A percentile compares a stretch with the other conserved stretches of the same genome.
Conservation (phyloP, 768 basidiomycete species). For the Termitomyces titanicus region DNA sequence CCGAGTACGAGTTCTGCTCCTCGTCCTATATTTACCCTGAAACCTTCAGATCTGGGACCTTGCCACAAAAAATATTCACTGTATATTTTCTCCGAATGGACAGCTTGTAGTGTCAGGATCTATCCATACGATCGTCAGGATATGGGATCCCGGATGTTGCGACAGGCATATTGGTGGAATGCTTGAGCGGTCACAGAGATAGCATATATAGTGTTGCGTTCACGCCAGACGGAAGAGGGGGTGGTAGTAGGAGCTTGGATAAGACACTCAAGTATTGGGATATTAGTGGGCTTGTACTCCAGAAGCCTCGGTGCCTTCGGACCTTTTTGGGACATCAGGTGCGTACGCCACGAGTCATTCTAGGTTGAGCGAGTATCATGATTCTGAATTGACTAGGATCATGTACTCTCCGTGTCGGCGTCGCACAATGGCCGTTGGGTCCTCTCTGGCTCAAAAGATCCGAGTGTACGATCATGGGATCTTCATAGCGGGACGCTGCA, state of each 20-base stretch:
- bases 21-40: neutral
- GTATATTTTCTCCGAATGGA: constrained; percentile 74
- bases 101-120: constrained; percentile 60
- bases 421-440: constrained; percentile 92
- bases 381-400: constrained; percentile 17
- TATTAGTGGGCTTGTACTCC: constrained; percentile 59
- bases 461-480: constrained; percentile 93
- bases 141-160: constrained; percentile 79
- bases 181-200: constrained; percentile 72
- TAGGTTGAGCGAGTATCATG: neutral
- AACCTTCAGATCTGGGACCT: constrained; percentile 85
- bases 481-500: constrained; percentile 71
- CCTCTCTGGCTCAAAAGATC: constrained; percentile 91
- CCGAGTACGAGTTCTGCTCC: constrained; percentile 45
- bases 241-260: constrained; percentile 91
- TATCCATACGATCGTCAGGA: constrained; percentile 69
- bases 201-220: constrained; percentile 89
- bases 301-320: constrained; percentile 33
- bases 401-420: constrained; percentile 55
- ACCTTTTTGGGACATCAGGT: constrained; percentile 31
- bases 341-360: neutral
- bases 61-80: constrained; percentile 67
- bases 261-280: constrained; percentile 89
- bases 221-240: constrained; percentile 85
- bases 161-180: constrained; percentile 61